A percentile compares a stretch with the other conserved stretches of the same genome.
phyloP scores from a whole-genome alignment of 495 filamentous ascomycete genomes.

The Lepidopterella palustris region DNA sequence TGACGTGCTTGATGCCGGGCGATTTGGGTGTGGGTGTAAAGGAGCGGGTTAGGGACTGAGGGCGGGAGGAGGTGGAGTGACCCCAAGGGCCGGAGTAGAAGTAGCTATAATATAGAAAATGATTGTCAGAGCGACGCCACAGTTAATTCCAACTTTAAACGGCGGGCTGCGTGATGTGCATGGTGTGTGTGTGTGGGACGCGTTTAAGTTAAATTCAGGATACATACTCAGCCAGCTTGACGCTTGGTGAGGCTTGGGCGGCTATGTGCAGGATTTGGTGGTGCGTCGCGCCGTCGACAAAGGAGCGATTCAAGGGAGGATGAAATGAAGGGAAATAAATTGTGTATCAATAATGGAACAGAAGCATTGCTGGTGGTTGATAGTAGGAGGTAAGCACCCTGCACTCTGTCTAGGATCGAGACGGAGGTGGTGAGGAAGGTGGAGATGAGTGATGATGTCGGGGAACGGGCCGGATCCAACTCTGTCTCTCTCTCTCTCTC shows the following conservation, averaged over 20 bases:
- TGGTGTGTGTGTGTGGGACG: constrained; percentile 5
- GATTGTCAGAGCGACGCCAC: background rate
- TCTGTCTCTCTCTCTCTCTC: too few relatives aligned
- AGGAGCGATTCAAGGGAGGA: background rate
- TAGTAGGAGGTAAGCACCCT: background rate
- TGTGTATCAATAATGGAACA: background rate
- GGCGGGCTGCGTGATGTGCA: constrained; percentile 3
- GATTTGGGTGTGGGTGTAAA: constrained; percentile 14
- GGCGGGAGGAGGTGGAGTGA: constrained; percentile 15
- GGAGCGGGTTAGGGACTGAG: constrained; percentile 17
- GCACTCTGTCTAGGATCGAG: background rate
- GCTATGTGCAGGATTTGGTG: background rate
- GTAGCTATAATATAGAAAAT: constrained; percentile 7
- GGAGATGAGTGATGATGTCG: too few relatives aligned
- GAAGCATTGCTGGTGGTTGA: background rate
- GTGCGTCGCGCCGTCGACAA: background rate
- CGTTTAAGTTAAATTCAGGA: background rate
- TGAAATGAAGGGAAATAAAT: background rate
- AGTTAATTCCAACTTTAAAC: background rate
- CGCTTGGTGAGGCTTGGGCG: background rate
- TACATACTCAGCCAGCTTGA: constrained; percentile 29
- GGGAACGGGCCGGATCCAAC: too few relatives aligned
- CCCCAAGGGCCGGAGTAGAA: constrained; percentile 20
- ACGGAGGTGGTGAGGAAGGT: background rate
- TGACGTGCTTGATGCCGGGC: constrained; percentile 13